A percentile compares a stretch with the other conserved stretches of the same genome.
Evolutionary conservation across 768 basidiomycete species (phyloP).

Genomic region (Strobilomyces dryophilus): DNA sequence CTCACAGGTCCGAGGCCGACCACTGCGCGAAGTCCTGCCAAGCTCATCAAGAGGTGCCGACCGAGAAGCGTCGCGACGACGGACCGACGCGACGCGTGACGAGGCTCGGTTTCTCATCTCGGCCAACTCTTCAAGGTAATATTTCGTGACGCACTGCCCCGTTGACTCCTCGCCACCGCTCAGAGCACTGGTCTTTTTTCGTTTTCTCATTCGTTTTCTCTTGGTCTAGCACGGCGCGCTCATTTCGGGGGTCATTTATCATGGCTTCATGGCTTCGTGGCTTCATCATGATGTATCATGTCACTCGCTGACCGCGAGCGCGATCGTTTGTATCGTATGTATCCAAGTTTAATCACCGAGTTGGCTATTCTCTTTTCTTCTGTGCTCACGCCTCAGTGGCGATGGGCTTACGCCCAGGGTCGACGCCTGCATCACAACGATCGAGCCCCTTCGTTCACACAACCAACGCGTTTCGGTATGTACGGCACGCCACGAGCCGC

Average conservation of each 20-base stretch:
- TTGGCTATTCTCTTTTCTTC: background rate
- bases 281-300: too few species aligned
- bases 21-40: background rate
- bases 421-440: background rate
- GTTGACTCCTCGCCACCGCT: too few species aligned
- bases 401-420: background rate
- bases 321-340: background rate
- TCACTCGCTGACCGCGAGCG: background rate
- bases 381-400: slow-evolving; percentile 1
- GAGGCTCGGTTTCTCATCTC: too few species aligned
- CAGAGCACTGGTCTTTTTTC: too few species aligned
- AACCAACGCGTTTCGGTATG: background rate
- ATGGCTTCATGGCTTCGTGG: background rate
- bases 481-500: background rate
- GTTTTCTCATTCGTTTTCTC: too few species aligned
- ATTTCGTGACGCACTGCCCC: too few species aligned
- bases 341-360: slow-evolving; percentile 19
- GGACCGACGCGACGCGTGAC: background rate
- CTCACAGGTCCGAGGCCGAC: background rate
- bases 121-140: too few species aligned
- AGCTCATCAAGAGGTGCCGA: background rate
- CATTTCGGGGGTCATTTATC: background rate
- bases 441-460: background rate
- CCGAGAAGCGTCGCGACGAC: slow-evolving; percentile 2
- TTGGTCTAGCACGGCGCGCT: too few species aligned